Percentiles rank a stretch among this genome's conserved stretches.
These are phyloP conservation scores for Lomentospora prolificans DNA, from an alignment of 2,329 filamentous ascomycete species.

Conservation along the genomic window DNA sequence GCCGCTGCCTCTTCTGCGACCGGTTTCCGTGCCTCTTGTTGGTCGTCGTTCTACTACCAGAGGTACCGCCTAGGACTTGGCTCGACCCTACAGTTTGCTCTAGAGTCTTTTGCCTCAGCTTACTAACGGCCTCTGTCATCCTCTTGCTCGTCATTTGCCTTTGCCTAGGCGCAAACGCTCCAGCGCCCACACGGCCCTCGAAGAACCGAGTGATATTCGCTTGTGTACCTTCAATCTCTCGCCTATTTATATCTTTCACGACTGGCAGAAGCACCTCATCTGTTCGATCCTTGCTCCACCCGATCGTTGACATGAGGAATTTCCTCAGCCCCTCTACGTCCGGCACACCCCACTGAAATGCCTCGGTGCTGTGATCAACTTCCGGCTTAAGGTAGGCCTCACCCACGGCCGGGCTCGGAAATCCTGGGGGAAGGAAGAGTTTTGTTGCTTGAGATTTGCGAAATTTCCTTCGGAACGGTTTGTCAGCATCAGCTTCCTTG, in stretches of 20 bases:
- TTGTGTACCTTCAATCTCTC: conserved; percentile 85
- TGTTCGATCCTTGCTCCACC: conserved; percentile 83
- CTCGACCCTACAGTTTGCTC: neutral
- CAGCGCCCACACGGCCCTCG: conserved; percentile 60
- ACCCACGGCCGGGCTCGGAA: conserved; percentile 69
- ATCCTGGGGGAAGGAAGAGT: conserved; percentile 71
- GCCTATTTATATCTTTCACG: conserved; percentile 86
- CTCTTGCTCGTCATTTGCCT: conserved; percentile 56
- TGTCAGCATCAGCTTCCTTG: conserved; percentile 49
- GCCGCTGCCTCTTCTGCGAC: neutral
- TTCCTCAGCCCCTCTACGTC: conserved; percentile 75
- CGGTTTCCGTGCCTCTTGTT: neutral
- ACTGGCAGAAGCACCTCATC: conserved; percentile 95
- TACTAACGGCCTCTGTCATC: conserved; percentile 65
- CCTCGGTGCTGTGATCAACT: conserved; percentile 67
- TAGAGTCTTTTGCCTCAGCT: conserved; percentile 36
- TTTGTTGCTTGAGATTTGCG: conserved; percentile 69
- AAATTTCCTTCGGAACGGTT: conserved; percentile 75
- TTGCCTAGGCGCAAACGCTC: conserved; percentile 63
- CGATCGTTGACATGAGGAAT: conserved; percentile 86
- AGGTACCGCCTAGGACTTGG: neutral
- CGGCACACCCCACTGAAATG: conserved; percentile 92
- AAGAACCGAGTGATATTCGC: conserved; percentile 94
- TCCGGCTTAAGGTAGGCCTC: conserved; percentile 79
- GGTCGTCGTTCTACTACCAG: neutral